Evolutionary conservation across 257 asterid species (phyloP).

Genomic region (Solanum bukasovii): DNA sequence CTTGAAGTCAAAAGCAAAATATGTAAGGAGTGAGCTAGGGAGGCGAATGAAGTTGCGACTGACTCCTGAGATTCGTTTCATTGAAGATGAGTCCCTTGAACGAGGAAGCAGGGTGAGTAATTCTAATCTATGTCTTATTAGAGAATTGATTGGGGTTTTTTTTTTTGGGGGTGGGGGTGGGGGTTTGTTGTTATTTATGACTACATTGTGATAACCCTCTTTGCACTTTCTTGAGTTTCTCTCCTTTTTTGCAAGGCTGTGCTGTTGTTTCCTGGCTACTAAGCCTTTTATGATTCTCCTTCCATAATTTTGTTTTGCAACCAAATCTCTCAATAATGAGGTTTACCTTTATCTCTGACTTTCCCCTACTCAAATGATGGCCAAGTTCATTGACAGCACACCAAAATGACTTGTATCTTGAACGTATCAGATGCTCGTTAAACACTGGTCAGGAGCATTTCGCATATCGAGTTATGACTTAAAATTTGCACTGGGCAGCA

Average conservation of each 20-base stretch:
- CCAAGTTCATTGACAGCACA: neutral
- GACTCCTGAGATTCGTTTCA: constrained; percentile 91
- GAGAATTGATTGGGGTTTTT: neutral
- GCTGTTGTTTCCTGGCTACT: neutral
- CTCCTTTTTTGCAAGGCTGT: neutral
- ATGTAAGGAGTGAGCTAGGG: constrained; percentile 84
- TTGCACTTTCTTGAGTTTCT: neutral
- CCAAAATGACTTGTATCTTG: neutral
- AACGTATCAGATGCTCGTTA: neutral
- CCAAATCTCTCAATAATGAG: neutral
- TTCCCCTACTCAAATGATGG: neutral
- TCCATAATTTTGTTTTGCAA: neutral
- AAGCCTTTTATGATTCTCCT: neutral
- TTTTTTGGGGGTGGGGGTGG: neutral
- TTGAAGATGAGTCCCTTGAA: constrained; percentile 89
- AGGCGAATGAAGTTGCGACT: constrained; percentile 91
- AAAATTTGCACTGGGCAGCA: neutral
- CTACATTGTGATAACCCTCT: neutral
- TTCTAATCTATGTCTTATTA: neutral
- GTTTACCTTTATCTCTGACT: neutral
- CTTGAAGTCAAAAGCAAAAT: constrained; percentile 76
- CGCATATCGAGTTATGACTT: neutral
- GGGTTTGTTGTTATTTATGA: neutral
- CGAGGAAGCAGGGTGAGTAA: constrained; percentile 96
- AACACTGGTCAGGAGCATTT: neutral